These are phyloP conservation scores for Aspergillus neotritici DNA, from an alignment of 2,329 filamentous ascomycete genomes.

Conservation along the genomic window DNA sequence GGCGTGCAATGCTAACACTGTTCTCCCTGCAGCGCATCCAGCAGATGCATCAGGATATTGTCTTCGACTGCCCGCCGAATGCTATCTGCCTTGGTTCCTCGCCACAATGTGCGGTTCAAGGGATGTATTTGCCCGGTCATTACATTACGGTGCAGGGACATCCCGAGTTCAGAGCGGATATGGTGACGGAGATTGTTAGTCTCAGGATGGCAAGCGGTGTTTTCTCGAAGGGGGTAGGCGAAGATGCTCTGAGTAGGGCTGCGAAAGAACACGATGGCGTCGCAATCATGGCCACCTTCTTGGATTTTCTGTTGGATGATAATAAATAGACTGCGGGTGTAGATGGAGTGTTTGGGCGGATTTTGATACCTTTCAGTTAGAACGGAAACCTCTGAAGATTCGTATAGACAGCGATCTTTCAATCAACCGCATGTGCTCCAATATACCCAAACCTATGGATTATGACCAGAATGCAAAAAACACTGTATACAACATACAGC, in stretches of 20 bases:
- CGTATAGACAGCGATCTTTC: too few species aligned
- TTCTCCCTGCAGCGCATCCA: conserved; percentile 48
- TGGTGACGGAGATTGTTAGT: conserved; percentile 63
- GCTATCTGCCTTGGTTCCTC: conserved; percentile 61
- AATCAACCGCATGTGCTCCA: neutral
- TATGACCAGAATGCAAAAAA: too few species aligned
- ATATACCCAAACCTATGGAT: neutral
- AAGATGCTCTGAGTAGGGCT: conserved; percentile 63
- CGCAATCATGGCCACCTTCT: conserved; percentile 65
- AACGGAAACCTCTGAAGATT: too few species aligned
- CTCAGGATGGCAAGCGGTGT: conserved; percentile 61
- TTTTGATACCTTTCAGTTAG: too few species aligned
- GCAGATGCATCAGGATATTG: conserved; percentile 82
- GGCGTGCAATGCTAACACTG: neutral
- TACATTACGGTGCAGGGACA: conserved; percentile 79
- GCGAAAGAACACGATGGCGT: conserved; percentile 70
- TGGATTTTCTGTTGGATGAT: conserved; percentile 65
- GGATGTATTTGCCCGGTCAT: conserved; percentile 63
- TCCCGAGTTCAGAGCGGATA: conserved; percentile 71
- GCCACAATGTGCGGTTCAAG: conserved; percentile 66
- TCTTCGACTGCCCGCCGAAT: conserved; percentile 57
- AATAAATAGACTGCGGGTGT: neutral
- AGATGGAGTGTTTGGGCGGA: neutral
- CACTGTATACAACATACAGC: neutral
- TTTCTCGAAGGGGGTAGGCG: conserved; percentile 62